Evolutionary conservation across 805 yeast genomes (phyloP), one percentile per base, ranked within the genome.

Genomic region (Wickerhamomyces ciferrii): DNA sequence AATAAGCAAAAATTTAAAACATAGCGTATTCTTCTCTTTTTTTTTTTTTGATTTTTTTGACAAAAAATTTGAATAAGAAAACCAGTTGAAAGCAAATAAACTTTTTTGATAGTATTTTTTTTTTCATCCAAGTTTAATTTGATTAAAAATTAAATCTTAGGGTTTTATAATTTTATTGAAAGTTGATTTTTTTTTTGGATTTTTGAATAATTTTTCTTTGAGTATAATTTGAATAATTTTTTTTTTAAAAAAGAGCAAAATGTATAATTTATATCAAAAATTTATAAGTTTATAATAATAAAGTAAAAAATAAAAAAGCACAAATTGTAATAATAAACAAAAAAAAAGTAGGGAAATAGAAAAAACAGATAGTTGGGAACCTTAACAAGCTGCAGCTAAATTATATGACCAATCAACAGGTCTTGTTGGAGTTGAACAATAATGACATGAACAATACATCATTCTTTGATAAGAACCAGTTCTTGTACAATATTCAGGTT

Each of bases 321-420:
- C 19, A 23, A 24, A 8, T 20, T 18, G n/a, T 18, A 40, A 21
- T 21, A 20, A 32, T 27, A 17, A 32, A 25, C 37, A 13, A 25
- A 34, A 43, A 17, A 23, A 31, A 13, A 24, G 27, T 18, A n/a
- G 18, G 35, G 4, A 5, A 40, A 17, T 45, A 47, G 43, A 42
- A 36, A 49, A 39, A 41, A 27, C 40, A 19, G 39, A 42, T 45
- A 42, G 17, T 49, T 29, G 23, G 14, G 21, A 8, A 2, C 14
- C 10, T 40, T 29, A 51, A 32, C 41, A 52, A 38, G 52, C 57
- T 35, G 54, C 43, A 27, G 55, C 49, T 24, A 50, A 37, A 29
- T 44, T 52, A 37, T 50, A 51, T 25, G 52, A 39, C 61, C 61
- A 59, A 42, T 58, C 60, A 44, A 55, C 55, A 4, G 45, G 43